These are phyloP conservation scores for Cystofilobasidium capitatum DNA, from an alignment of 768 basidiomycete genomes.

Conservation along the genomic window DNA sequence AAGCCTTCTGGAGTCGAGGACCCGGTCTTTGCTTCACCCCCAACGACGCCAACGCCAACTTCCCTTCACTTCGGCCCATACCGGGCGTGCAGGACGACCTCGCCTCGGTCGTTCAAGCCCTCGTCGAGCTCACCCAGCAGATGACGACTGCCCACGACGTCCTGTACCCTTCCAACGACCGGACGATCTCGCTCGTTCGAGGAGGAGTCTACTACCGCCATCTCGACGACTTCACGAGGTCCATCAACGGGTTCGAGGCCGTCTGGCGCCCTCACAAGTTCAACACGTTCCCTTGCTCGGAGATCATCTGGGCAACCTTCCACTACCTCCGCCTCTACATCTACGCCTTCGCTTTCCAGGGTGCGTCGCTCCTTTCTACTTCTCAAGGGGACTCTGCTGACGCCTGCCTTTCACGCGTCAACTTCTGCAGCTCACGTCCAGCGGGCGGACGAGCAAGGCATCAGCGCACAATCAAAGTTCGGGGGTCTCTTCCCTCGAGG, in stretches of 20 bases:
- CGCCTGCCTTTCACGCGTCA: not conserved
- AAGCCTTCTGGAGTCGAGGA: conserved; percentile 31
- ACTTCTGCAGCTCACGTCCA: conserved; percentile 11
- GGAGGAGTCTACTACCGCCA: conserved; percentile 29
- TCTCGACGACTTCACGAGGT: conserved; percentile 28
- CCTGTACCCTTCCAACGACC: conserved; percentile 27
- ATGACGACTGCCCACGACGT: conserved; percentile 30
- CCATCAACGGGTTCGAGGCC: conserved; percentile 13
- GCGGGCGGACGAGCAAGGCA: conserved; percentile 16
- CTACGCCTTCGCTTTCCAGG: conserved; percentile 32
- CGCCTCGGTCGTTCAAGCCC: conserved; percentile 28
- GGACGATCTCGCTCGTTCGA: conserved; percentile 26
- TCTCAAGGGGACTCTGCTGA: conserved; percentile 17
- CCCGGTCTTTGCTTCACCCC: conserved; percentile 27
- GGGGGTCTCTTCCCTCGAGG: conserved; percentile 29
- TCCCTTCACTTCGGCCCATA: conserved; percentile 28
- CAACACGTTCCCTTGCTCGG: conserved; percentile 8
- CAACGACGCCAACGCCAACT: conserved; percentile 26
- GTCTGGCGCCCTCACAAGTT: conserved; percentile 17
- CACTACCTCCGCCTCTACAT: conserved; percentile 27
- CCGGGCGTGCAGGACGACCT: conserved; percentile 29
- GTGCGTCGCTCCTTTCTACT: not conserved
- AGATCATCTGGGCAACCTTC: conserved; percentile 22
- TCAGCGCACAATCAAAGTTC: not conserved
- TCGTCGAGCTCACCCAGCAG: conserved; percentile 28